Base-by-base conservation (phyloP, 2,329 filamentous ascomycete species). In the Penicillium digitatum region DNA sequence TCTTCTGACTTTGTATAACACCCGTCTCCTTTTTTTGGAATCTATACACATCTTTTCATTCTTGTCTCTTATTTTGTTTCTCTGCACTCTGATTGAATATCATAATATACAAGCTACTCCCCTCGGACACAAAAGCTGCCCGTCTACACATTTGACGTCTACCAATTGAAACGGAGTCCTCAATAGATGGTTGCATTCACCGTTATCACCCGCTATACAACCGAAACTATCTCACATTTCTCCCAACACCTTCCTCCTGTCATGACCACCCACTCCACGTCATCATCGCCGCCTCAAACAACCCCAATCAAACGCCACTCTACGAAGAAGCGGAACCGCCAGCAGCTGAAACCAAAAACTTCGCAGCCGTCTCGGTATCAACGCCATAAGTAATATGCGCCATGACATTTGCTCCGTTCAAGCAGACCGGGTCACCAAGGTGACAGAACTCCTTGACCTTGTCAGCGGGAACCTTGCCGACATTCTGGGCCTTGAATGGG, bases 381-480 rank as follows among this genome's bases (percentile, higher is more conserved):
- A 43, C 24, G 1, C 62, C 70, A 56, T 80, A 80, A 3, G 66
- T 66, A 32, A 74, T 50, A 66, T 80, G 78, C 7, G 74, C 71
- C 22, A 75, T 64, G 6, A 76, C 64, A 49, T 76, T 69, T 22
- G 75, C 62, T 0, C 76, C 77, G 32, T 80, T 77, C 4, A 66
- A 51, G 55, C 81, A 84, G 6, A 84, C 80, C 10, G 76, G 69
- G 59, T 84, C 81, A 0, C 78, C 80, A 3, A 59, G 43, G 29
- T 79, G 75, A 56, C 81, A 83, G 35, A 78, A 76, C 20, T 79
- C 77, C 61, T 79, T 73, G 4, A 74, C 72, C 61, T 80, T 76
- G 1, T 68, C 69, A 27, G 66, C 62, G 6, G 70, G 59, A n/a
- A 79, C 69, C 58, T 76, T 72, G 31, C 69, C 66, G 10, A 73